These are phyloP conservation scores for Bretschneidera sinensis DNA, from an alignment of 345 rosid genomes.

Conservation along the genomic window DNA sequence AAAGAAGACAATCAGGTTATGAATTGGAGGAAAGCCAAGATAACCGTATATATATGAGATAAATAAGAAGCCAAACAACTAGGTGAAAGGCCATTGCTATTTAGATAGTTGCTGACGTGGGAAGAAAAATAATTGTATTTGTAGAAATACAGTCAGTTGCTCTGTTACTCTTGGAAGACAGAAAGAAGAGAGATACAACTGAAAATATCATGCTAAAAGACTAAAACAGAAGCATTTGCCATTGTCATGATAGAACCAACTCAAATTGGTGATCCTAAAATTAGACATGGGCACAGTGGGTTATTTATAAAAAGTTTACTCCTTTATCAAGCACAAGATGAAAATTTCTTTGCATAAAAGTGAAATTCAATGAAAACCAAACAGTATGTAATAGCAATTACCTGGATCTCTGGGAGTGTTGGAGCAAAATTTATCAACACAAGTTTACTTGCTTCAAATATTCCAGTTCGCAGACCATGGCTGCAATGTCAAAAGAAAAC, in stretches of 20 bases:
- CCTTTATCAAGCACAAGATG: neutral
- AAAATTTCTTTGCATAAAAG: neutral
- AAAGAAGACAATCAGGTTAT: neutral
- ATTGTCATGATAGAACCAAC: neutral
- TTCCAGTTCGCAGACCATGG: slow-evolving; percentile 95
- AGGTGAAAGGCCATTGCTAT: too few relatives aligned
- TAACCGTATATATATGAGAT: neutral
- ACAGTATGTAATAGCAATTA: slow-evolving; percentile 20
- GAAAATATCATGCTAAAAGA: neutral
- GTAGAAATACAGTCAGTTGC: neutral
- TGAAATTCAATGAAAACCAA: slow-evolving; percentile 4
- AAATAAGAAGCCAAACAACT: neutral
- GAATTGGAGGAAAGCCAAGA: too few relatives aligned
- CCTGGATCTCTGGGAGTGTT: slow-evolving; percentile 85
- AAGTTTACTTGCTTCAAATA: slow-evolving; percentile 87
- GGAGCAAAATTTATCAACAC: slow-evolving; percentile 87
- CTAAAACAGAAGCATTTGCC: neutral
- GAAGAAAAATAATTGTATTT: too few relatives aligned
- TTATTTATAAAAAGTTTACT: too few relatives aligned
- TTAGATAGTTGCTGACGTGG: too few relatives aligned
- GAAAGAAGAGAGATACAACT: neutral
- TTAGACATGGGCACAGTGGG: too few relatives aligned
- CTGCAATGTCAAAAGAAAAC: slow-evolving; percentile 27
- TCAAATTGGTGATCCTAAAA: too few relatives aligned
- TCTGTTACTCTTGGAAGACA: neutral